Evolutionary conservation across 2,329 filamentous ascomycete species (phyloP).

Genomic region (Microcyclospora tardicrescens): DNA sequence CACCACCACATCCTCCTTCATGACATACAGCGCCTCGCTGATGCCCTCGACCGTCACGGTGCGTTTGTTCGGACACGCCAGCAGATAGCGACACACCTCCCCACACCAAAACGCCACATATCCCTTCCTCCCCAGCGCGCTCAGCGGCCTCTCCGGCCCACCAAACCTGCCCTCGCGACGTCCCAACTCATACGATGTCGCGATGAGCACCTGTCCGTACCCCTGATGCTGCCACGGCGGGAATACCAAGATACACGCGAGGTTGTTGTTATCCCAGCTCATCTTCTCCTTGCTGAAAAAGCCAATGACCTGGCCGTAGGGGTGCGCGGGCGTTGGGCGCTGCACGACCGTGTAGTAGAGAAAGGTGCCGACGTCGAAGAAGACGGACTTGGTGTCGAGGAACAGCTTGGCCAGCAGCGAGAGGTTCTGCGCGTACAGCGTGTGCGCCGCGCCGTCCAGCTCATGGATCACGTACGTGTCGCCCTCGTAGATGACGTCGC

Average conservation of each 20-base stretch:
- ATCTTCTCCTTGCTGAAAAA: slow-evolving; percentile 99
- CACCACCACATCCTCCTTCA: slow-evolving; percentile 67
- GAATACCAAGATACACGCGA: slow-evolving; percentile 91
- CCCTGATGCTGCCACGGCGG: slow-evolving; percentile 91
- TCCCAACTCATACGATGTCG: slow-evolving; percentile 83
- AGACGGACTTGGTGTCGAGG: slow-evolving; percentile 94
- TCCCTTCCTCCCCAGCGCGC: slow-evolving; percentile 67
- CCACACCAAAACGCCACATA: slow-evolving; percentile 80
- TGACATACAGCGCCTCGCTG: slow-evolving; percentile 68
- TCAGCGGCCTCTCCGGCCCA: slow-evolving; percentile 87
- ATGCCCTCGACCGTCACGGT: slow-evolving; percentile 56
- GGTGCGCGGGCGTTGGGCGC: slow-evolving; percentile 31
- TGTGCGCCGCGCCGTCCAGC: slow-evolving; percentile 77
- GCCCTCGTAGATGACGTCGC: slow-evolving; percentile 62
- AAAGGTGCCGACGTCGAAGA: slow-evolving; percentile 91
- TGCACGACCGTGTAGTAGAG: slow-evolving; percentile 88
- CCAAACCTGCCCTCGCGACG: slow-evolving; percentile 71
- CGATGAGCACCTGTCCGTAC: slow-evolving; percentile 79
- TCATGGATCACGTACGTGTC: slow-evolving; percentile 81
- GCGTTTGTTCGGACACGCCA: slow-evolving; percentile 33
- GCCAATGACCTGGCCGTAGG: slow-evolving; percentile 54
- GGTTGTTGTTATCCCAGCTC: slow-evolving; percentile 96
- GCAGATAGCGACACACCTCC: slow-evolving; percentile 59
- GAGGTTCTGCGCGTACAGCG: slow-evolving; percentile 86
- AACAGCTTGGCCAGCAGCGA: slow-evolving; percentile 96